Base-by-base conservation (phyloP, 306 rosid species). In the Senna tora region DNA sequence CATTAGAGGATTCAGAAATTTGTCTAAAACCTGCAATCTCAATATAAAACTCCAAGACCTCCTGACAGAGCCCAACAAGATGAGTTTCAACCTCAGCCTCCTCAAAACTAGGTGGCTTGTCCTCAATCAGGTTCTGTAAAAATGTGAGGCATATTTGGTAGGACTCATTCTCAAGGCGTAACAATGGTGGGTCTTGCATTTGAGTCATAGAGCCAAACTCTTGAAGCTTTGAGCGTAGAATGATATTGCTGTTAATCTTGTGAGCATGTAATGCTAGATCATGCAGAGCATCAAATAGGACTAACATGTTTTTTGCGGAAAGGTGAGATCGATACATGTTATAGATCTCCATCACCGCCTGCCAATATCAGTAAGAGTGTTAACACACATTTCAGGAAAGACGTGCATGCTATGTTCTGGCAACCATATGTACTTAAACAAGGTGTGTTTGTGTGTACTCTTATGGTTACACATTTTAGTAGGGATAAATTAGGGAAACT, bases 111-210 rank as follows among this genome's bases (percentile, higher is more conserved):
- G 67, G 79, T 78, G 96, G 97, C 56, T 84, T 75, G 79, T 95
- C 99, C 78, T 81, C 60, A 25, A 83, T 54, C 65, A 95, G 97
- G 83, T 92, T 92, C 79, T 89, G 96, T 80, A 95, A 75, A 63
- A 88, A 85, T 47, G 99, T 85, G 67, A 95, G 97, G 87, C 97
- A 92, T 56, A 77, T 82, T 83, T 95, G 97, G 84, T 88, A 95
- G 1, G 99, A 84, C 64, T 92, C 99, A 4, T 87, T 95, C 80
- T 95, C 99, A 19, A 95, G 94, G 19, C 99, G 99, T 69, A 95
- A 79, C 58, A 95, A 75, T 9, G 99, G 99, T 41, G 99, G 99
- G 69, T 95, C 99, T 83, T 91, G 99, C 97, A 95, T 95, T 84
- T 95, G 97, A 50, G 96, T 88, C 80, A 95, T 63, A 19, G 99